Base-by-base conservation (phyloP, 108 stramenopile species). In the Nannochloropsis salina region DNA sequence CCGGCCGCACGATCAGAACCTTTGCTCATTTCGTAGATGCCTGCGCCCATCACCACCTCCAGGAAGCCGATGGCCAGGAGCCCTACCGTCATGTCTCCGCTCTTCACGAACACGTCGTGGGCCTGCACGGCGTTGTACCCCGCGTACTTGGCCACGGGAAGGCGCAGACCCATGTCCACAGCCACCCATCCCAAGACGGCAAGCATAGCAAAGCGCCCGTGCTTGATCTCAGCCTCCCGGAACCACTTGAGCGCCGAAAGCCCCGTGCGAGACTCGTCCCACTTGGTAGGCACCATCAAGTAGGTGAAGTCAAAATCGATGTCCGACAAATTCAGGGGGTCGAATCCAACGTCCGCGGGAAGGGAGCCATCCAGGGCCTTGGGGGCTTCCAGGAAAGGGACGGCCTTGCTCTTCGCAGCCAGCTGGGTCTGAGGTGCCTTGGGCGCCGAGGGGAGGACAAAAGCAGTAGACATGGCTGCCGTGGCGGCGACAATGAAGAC, bases 141-240 rank as follows among this genome's bases (percentile, higher is more conserved):
- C 6, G 51, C 44, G 84, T 91, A 91, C 42, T 47, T 43, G 20
- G 45, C 31, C 5, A 90, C 90, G 4, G 91, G 91, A 81, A 91
- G 85, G 74, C 89, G 74, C 40, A 91, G 3, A 41, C 91, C 91
- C 84, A 80, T 80, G 91, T 91, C 91, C 47, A 91, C 91, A 22
- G 90, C 87, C n/a, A 91, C 87, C 87, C 87, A 91, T 22, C 91
- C 91, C 61, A 91, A 43, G 42, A 91, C 87, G 44, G 85, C 82
- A 82, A 89, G 88, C 88, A 89, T 89, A 43, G 87, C 87, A 9
- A 85, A n/a, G 51, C 90, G 90, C 45, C 90, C 86, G 84, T 91
- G 80, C 89, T 91, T 91, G 83, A 91, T 87, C 91, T 91, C 91
- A 18, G 91, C 82, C 88, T 91, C 91, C 31, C 91, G 82, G 90